phyloP scores from a whole-genome alignment of 305 asterid genomes.

The Solanum hybrid region DNA sequence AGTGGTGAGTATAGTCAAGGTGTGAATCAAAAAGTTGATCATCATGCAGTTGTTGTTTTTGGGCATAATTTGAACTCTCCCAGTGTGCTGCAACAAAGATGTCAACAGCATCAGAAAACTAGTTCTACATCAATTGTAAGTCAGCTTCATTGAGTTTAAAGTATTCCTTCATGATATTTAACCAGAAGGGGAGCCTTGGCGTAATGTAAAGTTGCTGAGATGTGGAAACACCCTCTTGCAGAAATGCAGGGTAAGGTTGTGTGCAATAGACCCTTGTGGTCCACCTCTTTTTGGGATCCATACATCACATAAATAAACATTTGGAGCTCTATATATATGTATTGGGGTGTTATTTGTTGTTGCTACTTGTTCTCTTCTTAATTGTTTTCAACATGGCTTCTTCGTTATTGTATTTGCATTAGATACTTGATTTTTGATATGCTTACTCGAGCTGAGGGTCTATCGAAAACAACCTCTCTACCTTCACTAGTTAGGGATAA shows the following conservation, averaged over 20 bases:
- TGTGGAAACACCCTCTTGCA: too few species aligned
- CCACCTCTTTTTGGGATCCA: background rate
- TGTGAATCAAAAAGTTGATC: too few species aligned
- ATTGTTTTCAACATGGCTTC: background rate
- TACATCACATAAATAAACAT: background rate
- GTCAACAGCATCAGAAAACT: constrained; percentile 32
- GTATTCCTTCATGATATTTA: background rate
- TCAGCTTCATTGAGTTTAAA: background rate
- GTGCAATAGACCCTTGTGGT: background rate
- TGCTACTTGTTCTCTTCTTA: background rate
- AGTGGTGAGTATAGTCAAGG: too few species aligned
- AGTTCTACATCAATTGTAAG: constrained; percentile 41
- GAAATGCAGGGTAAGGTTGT: too few species aligned
- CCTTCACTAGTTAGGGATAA: too few species aligned
- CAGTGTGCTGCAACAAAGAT: constrained; percentile 36
- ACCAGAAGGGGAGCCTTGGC: background rate
- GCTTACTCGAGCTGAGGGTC: too few species aligned
- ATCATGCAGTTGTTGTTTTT: too few species aligned
- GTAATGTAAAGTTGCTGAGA: background rate
- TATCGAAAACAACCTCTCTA: too few species aligned
- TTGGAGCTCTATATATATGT: too few species aligned
- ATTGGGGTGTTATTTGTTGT: background rate
- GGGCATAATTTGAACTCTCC: constrained; percentile 18
- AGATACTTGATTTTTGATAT: background rate
- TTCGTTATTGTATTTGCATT: background rate